Conservation (phyloP, 1,284 basidiomycete species). For the Schizopora paradoxa region DNA sequence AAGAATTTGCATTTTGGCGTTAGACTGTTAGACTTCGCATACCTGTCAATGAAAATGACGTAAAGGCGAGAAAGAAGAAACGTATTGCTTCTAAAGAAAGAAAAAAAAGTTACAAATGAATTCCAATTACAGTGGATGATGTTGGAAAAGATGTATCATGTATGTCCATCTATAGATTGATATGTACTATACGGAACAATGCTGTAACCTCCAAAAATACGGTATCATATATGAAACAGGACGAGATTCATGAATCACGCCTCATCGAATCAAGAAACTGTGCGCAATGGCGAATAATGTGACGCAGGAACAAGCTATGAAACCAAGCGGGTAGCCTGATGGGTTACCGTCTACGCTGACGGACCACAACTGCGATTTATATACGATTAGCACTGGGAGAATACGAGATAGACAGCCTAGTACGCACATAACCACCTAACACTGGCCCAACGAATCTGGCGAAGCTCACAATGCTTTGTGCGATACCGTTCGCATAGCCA, state of each 20-base stretch:
- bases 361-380: slow-evolving; percentile 65
- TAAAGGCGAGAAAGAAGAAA: too few relatives aligned
- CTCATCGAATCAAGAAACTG: slow-evolving; percentile 68
- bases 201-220: too few relatives aligned
- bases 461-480: slow-evolving; percentile 79
- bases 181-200: too few relatives aligned
- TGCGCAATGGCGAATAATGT: slow-evolving; percentile 61
- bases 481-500: slow-evolving; percentile 74
- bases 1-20: too few relatives aligned
- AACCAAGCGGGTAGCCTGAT: slow-evolving; percentile 67
- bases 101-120: too few relatives aligned
- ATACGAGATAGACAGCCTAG: slow-evolving; percentile 1
- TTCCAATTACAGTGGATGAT: too few relatives aligned
- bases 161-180: too few relatives aligned
- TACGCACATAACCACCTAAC: slow-evolving; percentile 68
- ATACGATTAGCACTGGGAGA: background rate
- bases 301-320: slow-evolving; percentile 56
- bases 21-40: too few relatives aligned
- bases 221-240: too few relatives aligned
- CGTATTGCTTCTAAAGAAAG: too few relatives aligned
- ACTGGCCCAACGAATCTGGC: slow-evolving; percentile 75
- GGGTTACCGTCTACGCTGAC: slow-evolving; percentile 62
- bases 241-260: background rate
- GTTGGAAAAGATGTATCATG: too few relatives aligned
- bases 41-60: too few relatives aligned